Evolutionary conservation across 2,329 filamentous ascomycete genomes (phyloP).

Genomic region (Zarea fungicola): DNA sequence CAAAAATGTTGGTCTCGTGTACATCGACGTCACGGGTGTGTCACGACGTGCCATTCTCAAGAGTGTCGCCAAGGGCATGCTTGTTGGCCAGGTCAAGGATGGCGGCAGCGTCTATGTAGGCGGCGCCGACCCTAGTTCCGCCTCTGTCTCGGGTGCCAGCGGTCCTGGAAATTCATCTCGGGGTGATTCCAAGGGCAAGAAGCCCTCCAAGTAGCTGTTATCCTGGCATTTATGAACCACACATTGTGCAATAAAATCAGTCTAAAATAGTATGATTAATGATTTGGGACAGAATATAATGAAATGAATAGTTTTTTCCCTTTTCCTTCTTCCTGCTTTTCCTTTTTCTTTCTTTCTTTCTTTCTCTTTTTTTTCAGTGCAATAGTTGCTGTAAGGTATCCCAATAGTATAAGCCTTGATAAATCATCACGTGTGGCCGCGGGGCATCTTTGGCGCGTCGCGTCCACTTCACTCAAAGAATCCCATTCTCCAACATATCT

Average conservation of each 20-base stretch:
- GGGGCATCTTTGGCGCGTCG: constrained; percentile 7
- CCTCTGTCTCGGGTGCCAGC: constrained; percentile 6
- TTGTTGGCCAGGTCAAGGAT: constrained; percentile 71
- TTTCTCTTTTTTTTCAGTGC: too few species aligned
- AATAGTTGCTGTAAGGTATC: too few species aligned
- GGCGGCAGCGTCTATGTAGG: constrained; percentile 71
- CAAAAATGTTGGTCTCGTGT: constrained; percentile 94
- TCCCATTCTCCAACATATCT: not conserved
- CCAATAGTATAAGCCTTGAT: too few species aligned
- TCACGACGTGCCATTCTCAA: constrained; percentile 86
- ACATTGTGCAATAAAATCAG: not conserved
- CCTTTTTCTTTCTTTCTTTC: too few species aligned
- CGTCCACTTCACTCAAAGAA: not conserved
- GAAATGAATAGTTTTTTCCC: not conserved
- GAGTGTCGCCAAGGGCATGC: constrained; percentile 94
- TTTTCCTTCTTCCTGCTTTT: too few species aligned
- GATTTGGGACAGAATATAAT: not conserved
- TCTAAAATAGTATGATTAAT: not conserved
- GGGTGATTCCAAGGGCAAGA: constrained; percentile 17
- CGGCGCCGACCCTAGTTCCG: constrained; percentile 45
- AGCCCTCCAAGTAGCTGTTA: not conserved
- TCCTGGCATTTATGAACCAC: too few species aligned
- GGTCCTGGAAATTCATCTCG: constrained; percentile 18
- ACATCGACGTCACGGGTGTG: constrained; percentile 93
- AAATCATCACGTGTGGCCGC: constrained; percentile 9